phyloP scores from a whole-genome alignment of 2,329 filamentous ascomycete species.

The Xylaria sp. region DNA sequence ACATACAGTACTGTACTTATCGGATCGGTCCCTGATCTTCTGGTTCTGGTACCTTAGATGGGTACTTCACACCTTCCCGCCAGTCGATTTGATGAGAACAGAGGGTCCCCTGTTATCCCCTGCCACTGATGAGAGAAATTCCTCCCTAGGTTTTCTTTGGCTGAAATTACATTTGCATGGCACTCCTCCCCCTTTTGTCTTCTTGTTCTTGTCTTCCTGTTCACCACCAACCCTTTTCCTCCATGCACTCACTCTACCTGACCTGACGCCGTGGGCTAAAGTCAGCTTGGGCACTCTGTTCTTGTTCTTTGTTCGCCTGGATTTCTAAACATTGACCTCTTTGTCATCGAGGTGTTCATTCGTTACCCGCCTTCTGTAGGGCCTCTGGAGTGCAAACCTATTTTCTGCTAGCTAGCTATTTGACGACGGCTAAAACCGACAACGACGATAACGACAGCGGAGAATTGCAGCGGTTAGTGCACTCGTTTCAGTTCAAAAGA shows the following conservation, averaged over 20 bases:
- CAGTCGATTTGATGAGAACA: slow-evolving; percentile 27
- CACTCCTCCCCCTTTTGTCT: slow-evolving; percentile 34
- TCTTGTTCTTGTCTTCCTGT: slow-evolving; percentile 25
- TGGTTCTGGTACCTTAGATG: slow-evolving; percentile 9
- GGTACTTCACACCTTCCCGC: slow-evolving; percentile 34
- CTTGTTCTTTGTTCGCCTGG: slow-evolving; percentile 35
- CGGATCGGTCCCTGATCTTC: slow-evolving; percentile 8
- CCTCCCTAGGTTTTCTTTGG: slow-evolving; percentile 37
- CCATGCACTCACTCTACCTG: slow-evolving; percentile 18
- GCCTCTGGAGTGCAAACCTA: slow-evolving; percentile 12
- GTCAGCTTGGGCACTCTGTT: slow-evolving; percentile 31
- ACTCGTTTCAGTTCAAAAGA: slow-evolving; percentile 12
- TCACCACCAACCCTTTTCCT: slow-evolving; percentile 27
- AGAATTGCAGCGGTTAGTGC: slow-evolving; percentile 6
- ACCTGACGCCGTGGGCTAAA: slow-evolving; percentile 33
- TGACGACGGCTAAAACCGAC: slow-evolving; percentile 12
- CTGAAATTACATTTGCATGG: slow-evolving; percentile 35
- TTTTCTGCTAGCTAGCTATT: slow-evolving; percentile 6
- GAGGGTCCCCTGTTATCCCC: slow-evolving; percentile 36
- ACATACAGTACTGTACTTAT: slow-evolving; percentile 19
- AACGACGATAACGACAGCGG: slow-evolving; percentile 21
- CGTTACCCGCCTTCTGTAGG: slow-evolving; percentile 35
- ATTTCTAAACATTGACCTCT: slow-evolving; percentile 32
- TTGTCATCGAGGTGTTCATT: slow-evolving; percentile 38
- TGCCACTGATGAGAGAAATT: slow-evolving; percentile 40